Conservation (phyloP, 1,284 basidiomycete genomes). For the Ustilago bromivora region DNA sequence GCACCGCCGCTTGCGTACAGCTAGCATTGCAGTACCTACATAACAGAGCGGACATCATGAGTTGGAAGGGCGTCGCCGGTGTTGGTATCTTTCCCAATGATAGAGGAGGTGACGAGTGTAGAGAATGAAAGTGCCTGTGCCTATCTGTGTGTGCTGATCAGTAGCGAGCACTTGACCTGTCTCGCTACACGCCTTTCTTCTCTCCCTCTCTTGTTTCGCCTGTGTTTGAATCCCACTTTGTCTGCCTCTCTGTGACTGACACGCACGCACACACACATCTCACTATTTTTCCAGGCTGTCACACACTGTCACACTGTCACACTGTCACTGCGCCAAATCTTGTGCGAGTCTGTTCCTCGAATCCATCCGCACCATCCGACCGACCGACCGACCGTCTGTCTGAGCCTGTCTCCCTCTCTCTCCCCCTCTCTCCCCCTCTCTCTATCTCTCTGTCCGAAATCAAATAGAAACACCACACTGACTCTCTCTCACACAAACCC, state of each 20-base stretch:
- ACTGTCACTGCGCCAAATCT: neutral
- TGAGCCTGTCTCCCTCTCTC: neutral
- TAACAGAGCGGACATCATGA: neutral
- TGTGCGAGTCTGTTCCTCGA: neutral
- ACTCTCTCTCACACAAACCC: neutral
- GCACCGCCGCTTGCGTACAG: neutral
- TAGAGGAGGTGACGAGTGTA: neutral
- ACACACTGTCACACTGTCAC: conserved; percentile 2
- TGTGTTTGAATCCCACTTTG: neutral
- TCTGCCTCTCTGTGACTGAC: conserved; percentile 2
- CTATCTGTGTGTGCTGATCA: neutral
- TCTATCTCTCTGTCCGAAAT: neutral
- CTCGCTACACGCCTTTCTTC: conserved; percentile 3
- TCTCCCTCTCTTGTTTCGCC: neutral
- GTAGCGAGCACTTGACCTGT: conserved; percentile 6
- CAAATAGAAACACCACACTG: neutral
- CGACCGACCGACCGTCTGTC: neutral
- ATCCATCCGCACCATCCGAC: conserved; percentile 9
- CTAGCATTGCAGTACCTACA: neutral
- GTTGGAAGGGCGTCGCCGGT: neutral
- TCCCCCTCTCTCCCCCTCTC: neutral
- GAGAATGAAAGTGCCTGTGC: neutral
- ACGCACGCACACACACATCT: conserved; percentile 10
- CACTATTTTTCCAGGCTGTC: neutral
- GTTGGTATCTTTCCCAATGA: neutral